phyloP scores from a whole-genome alignment of 2,329 filamentous ascomycete species.

The Colletotrichum sp. region DNA sequence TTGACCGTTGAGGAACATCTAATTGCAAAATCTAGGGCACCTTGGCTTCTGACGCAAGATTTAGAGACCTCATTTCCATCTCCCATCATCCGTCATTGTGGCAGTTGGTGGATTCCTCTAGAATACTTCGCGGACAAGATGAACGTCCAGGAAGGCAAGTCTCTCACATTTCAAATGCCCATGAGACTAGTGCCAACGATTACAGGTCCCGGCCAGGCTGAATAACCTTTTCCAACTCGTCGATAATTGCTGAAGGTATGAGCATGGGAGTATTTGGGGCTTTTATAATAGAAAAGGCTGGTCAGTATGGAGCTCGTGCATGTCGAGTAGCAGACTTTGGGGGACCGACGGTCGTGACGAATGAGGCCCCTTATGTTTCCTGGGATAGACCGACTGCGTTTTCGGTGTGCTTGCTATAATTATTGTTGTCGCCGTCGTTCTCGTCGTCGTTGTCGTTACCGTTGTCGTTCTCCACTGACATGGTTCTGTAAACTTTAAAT shows the following conservation, averaged over 20 bases:
- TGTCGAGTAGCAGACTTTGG: neutral
- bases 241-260: neutral
- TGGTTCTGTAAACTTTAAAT: too few relatives aligned
- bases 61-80: accelerated
- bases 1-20: too few relatives aligned
- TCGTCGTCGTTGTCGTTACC: too few relatives aligned
- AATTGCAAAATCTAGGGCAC: neutral
- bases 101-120: accelerated
- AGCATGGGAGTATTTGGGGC: too few relatives aligned
- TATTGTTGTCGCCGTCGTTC: too few relatives aligned
- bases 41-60: accelerated
- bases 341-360: too few relatives aligned
- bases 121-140: neutral
- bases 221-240: neutral
- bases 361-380: too few relatives aligned
- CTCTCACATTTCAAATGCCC: too few relatives aligned
- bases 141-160: accelerated
- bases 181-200: neutral
- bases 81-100: accelerated
- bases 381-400: too few relatives aligned
- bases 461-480: too few relatives aligned
- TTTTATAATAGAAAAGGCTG: neutral
- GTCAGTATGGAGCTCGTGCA: neutral
- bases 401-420: too few relatives aligned
- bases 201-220: too few relatives aligned